A percentile compares a stretch with the other conserved stretches of the same genome.
These are phyloP conservation scores for Leccinum disarticulatum DNA, from an alignment of 768 basidiomycete species.

Conservation along the genomic window DNA sequence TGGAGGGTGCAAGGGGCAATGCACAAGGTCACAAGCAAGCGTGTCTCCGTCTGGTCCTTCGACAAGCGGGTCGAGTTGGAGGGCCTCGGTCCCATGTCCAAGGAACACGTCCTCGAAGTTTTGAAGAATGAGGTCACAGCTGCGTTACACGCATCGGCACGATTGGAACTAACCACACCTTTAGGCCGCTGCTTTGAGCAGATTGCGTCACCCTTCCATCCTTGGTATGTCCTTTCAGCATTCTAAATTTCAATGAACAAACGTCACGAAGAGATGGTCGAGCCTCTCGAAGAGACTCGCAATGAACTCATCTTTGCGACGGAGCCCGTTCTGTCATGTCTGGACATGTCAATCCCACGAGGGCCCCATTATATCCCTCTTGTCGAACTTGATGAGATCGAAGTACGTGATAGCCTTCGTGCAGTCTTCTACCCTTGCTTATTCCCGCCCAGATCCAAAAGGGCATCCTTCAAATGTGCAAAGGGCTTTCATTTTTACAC, in stretches of 20 bases:
- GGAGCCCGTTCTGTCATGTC: constrained; percentile 81
- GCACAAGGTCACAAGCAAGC: constrained; percentile 88
- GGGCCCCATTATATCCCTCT: constrained; percentile 52
- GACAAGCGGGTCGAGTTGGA: constrained; percentile 86
- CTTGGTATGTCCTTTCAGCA: constrained; percentile 53
- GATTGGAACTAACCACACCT: constrained; percentile 8
- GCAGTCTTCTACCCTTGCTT: constrained; percentile 4
- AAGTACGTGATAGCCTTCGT: constrained; percentile 49
- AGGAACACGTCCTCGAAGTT: constrained; percentile 77
- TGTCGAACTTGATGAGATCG: constrained; percentile 93
- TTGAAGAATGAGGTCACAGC: constrained; percentile 82
- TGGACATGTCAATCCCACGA: constrained; percentile 74
- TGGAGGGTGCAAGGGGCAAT: constrained; percentile 88
- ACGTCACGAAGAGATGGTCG: constrained; percentile 79
- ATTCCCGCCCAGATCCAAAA: constrained; percentile 75
- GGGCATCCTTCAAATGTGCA: constrained; percentile 90
- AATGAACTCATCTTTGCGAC: constrained; percentile 91
- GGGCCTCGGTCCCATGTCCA: constrained; percentile 57
- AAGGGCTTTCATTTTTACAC: constrained; percentile 88
- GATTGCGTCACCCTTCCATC: constrained; percentile 90
- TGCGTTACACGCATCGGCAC: neutral
- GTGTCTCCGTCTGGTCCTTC: constrained; percentile 89
- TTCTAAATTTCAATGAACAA: constrained; percentile 5
- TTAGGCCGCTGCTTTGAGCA: constrained; percentile 80
- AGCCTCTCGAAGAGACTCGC: constrained; percentile 92